Base-by-base conservation (phyloP, 1,284 basidiomycete species). In the Apiotrichum laibachii region DNA sequence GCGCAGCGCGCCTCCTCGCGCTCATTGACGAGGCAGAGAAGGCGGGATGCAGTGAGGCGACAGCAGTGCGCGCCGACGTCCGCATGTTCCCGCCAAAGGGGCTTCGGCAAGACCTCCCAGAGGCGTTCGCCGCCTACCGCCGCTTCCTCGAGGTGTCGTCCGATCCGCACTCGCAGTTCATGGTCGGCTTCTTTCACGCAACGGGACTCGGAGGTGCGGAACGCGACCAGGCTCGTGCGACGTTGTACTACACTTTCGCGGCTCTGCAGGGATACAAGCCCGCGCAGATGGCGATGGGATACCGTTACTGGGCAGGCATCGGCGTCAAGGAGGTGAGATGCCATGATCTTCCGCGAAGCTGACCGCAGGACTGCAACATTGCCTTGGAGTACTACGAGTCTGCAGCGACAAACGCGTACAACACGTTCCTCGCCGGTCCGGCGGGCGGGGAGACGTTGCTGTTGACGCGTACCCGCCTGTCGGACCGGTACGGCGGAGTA, bases 301-400 rank as follows among this genome's bases (percentile, higher is more conserved):
- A 95, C 76, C 85, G 93, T n/a, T 88, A 94, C 72, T 96, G 91
- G 89, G 88, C 88, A 31, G 96, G 96, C 0, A 94, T 99, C 60
- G 91, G 93, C 8, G 88, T 90, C 0, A 82, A 86, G 54, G 92
- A 96, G 63, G 77, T 72, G 49, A 57, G 70, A 55, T 3, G 2
- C 13, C 8, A 1, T 18, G n/a, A 13, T 33, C 26, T 6, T 19
- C 40, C 19, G 15, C 35, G 37, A 22, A 49, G 55, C 55, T 65
- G 34, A 6, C 47, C 18, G 1, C 54, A 77, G 73, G 86, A 88
- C 68, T 97, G 94, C 73, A 81, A 85, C 70, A 81, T 84, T 8
- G 89, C 93, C 4, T 78, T 92, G 48, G 84, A 85, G 26, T 96
- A 90, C 87, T 97, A 96, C 73, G 88, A 91, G 70, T 82, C 81